Base-by-base conservation (phyloP, 148 eudicot species). In the Hydrangea macrophylla region DNA sequence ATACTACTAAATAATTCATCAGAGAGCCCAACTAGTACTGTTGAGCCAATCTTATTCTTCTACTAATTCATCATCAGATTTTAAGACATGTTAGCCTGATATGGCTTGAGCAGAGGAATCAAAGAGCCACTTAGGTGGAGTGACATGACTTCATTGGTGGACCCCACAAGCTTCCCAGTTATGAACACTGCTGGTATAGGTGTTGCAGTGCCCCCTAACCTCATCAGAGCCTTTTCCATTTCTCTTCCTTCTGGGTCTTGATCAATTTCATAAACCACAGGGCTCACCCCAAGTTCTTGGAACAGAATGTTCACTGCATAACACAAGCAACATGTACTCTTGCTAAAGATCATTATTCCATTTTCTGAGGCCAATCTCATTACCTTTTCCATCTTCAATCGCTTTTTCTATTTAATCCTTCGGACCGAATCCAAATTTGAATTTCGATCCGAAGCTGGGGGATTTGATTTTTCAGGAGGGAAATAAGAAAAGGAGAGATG, bases 111-210 rank as follows among this genome's bases (percentile, higher is more conserved):
- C 79, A 85, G 70, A 0, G 79, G 85, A 51, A 81, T 64, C 9
- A 92, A 85, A 3, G 74, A 50, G 22, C 97, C 97, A 48, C 88
- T 85, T 8, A 92, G 79, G 74, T 92, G 97, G 54, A 89, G 96
- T 0, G 97, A 92, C 97, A 92, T 92, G 70, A 92, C 86, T 77
- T 92, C 97, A 50, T 92, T 87, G 65, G 97, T 92, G n/a, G 96
- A 92, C 0, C 97, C 97, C 42, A 78, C 78, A 25, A 86, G 71
- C 80, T 80, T 74, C 13, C 96, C 96, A 32, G 86, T 85, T 27
- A 92, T 87, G 85, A 85, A 92, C 23, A 92, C 87, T 7, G 92
- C 89, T 11, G 97, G 97, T 20, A 87, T 74, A 0, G 88, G 79
- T 45, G 76, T 76, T 3, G 86, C 65, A 64, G 40, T 82, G 77